Conservation (phyloP, 371 early-diverging fungal genomes). For the Mucor indicus region DNA sequence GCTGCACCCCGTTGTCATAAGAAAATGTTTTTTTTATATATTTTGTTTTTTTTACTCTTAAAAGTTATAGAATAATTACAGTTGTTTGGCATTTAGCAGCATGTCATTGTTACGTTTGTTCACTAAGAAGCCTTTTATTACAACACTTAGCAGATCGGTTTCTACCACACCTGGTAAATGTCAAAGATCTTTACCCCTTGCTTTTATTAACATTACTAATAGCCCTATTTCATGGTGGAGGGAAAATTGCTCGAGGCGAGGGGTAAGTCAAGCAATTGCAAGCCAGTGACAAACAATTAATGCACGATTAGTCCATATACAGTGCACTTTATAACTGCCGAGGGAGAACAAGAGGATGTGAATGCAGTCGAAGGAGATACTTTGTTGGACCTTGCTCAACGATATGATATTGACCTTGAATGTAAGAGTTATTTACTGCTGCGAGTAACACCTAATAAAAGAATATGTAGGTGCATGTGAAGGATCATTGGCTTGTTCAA, state of each 20-base stretch:
- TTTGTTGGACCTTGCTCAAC: constrained; percentile 94
- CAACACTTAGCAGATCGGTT: constrained; percentile 13
- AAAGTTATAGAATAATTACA: too few relatives aligned
- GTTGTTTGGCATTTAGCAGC: too few relatives aligned
- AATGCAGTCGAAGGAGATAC: constrained; percentile 83
- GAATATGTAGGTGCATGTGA: constrained; percentile 89
- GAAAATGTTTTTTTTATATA: too few relatives aligned
- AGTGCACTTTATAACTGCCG: constrained; percentile 64
- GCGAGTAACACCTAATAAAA: too few relatives aligned
- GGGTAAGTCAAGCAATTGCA: constrained; percentile 20
- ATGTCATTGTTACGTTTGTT: constrained; percentile 39
- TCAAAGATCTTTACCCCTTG: neutral
- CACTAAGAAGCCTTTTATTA: constrained; percentile 19
- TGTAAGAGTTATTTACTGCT: too few relatives aligned
- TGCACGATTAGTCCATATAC: constrained; percentile 39
- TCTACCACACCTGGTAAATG: constrained; percentile 25
- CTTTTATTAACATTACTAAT: constrained; percentile 1
- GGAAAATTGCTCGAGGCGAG: constrained; percentile 29
- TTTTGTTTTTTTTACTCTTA: too few relatives aligned
- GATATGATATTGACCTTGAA: constrained; percentile 95
- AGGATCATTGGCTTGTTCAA: constrained; percentile 94
- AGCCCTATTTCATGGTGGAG: constrained; percentile 37
- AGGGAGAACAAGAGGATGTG: constrained; percentile 77
- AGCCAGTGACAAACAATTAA: neutral
- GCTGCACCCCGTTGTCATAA: too few relatives aligned